These are phyloP conservation scores for Penicillium atrosanguineum DNA, from an alignment of 495 filamentous ascomycete genomes.

Conservation along the genomic window DNA sequence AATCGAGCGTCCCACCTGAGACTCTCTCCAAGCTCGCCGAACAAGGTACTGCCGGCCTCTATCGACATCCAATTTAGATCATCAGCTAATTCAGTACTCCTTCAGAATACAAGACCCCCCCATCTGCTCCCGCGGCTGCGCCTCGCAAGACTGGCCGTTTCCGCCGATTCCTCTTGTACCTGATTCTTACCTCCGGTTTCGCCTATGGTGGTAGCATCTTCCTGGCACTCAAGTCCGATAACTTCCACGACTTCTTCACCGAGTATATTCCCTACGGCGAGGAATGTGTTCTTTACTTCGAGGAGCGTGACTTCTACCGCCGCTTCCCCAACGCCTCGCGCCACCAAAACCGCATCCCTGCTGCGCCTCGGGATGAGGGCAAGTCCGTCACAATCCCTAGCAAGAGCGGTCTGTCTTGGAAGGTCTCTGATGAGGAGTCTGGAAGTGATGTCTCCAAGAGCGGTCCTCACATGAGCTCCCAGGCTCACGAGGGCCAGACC, in stretches of 20 bases:
- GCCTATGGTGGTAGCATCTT: constrained; percentile 86
- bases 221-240: constrained; percentile 89
- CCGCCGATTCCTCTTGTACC: constrained; percentile 67
- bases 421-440: constrained; percentile 56
- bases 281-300: constrained; percentile 92
- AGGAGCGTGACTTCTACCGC: constrained; percentile 90
- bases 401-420: constrained; percentile 83
- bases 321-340: constrained; percentile 76
- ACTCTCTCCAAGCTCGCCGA: constrained; percentile 58
- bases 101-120: constrained; percentile 27
- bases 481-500: constrained; percentile 33
- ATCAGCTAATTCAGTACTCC: constrained; percentile 12
- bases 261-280: constrained; percentile 95
- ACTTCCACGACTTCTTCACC: constrained; percentile 99
- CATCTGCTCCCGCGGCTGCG: constrained; percentile 42
- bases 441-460: constrained; percentile 45
- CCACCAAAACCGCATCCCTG: constrained; percentile 45
- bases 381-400: constrained; percentile 79
- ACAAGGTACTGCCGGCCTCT: constrained; percentile 39
- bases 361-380: constrained; percentile 53
- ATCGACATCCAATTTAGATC: constrained; percentile 8
- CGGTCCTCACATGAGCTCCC: constrained; percentile 48
- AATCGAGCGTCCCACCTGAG: constrained; percentile 57
- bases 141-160: constrained; percentile 72
- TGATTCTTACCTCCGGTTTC: constrained; percentile 69